phyloP scores from a whole-genome alignment of 331 rosid species.

The Quercus lobata region DNA sequence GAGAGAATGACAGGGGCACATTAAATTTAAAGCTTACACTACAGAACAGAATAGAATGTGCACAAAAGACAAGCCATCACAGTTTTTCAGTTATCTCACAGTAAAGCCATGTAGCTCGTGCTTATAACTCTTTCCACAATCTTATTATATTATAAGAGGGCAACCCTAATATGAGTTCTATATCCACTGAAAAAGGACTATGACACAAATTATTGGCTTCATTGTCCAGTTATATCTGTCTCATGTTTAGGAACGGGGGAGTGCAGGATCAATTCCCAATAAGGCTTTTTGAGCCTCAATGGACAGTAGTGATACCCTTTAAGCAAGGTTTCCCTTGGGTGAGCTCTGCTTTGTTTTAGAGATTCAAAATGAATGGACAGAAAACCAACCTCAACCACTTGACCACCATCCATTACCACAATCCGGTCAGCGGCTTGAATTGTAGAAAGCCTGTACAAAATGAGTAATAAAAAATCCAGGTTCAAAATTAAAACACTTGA shows the following conservation, averaged over 20 bases:
- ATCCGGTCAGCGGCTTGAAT: constrained; percentile 95
- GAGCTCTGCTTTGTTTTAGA: neutral
- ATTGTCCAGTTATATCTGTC: constrained; percentile 9
- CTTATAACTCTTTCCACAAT: neutral
- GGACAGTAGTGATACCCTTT: neutral
- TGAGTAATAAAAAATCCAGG: constrained; percentile 7
- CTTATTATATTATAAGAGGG: neutral
- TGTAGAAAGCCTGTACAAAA: constrained; percentile 78
- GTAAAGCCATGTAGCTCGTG: constrained; percentile 12
- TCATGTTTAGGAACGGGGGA: neutral
- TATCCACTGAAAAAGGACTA: neutral
- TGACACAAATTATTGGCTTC: constrained; percentile 10
- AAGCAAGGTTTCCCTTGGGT: neutral
- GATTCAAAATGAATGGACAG: constrained; percentile 16
- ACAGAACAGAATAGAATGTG: neutral
- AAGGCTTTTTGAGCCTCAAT: neutral
- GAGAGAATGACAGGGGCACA: too few relatives aligned
- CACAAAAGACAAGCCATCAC: neutral
- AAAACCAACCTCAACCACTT: constrained; percentile 71
- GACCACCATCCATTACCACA: constrained; percentile 88
- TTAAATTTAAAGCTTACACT: neutral
- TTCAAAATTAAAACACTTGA: constrained; percentile 1
- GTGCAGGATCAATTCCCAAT: neutral
- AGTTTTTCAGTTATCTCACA: constrained; percentile 9
- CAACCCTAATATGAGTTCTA: neutral